Evolutionary conservation across 345 rosid genomes (phyloP).

Genomic region (Hypericum perforatum): DNA sequence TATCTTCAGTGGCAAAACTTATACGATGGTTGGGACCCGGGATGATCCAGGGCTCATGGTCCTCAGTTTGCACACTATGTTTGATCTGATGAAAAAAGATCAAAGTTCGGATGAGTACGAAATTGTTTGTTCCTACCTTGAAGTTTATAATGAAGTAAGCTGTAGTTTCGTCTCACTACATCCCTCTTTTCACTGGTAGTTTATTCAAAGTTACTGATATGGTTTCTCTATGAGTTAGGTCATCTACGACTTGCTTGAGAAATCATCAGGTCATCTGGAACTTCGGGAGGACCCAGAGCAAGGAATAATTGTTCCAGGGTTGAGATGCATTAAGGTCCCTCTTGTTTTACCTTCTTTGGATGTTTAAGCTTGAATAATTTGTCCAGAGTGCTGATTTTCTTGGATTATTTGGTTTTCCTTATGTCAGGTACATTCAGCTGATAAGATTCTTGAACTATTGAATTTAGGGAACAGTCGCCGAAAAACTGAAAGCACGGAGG

Average conservation of each 20-base stretch:
- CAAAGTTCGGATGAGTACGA: conserved; percentile 63
- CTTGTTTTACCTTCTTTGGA: conserved; percentile 8
- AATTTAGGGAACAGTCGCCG: conserved; percentile 86
- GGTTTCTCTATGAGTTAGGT: conserved; percentile 39
- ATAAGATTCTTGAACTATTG: conserved; percentile 82
- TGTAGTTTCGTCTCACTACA: background rate
- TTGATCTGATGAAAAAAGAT: conserved; percentile 59
- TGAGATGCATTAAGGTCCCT: conserved; percentile 75
- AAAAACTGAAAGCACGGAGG: conserved; percentile 91
- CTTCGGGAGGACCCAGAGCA: conserved; percentile 95
- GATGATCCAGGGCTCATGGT: conserved; percentile 98
- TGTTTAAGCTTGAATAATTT: background rate
- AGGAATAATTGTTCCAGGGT: conserved; percentile 82
- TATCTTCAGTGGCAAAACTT: conserved; percentile 72
- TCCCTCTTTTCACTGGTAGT: background rate
- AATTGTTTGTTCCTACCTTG: conserved; percentile 87
- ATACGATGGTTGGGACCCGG: conserved; percentile 85
- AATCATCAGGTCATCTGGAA: conserved; percentile 83
- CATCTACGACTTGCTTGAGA: conserved; percentile 88
- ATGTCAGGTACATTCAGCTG: conserved; percentile 73
- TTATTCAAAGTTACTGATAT: conserved; percentile 4
- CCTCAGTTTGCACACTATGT: conserved; percentile 80
- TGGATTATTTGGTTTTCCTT: conserved; percentile 12
- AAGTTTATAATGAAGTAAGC: conserved; percentile 89
- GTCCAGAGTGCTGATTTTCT: conserved; percentile 2